Evolutionary conservation across 306 rosid species (phyloP), one percentile per base, ranked within the genome.

Genomic region (Geum urbanum): DNA sequence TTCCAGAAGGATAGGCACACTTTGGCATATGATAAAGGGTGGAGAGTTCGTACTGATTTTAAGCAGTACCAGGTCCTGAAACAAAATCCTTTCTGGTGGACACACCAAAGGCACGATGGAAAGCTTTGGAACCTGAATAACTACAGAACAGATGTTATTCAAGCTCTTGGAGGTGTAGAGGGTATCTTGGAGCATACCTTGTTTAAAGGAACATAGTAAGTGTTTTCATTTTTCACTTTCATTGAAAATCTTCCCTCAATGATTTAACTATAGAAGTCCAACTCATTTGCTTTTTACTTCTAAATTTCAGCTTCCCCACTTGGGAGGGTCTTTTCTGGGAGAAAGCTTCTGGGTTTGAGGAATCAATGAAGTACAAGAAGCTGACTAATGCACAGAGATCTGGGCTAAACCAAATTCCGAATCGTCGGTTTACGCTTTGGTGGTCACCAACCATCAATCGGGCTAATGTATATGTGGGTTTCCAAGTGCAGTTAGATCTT

Each of bases 281-380:
- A 19, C 60, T 83, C 73, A 81, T 55, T n/a, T 37, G 14, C 3
- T 62, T 76, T 8, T 32, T 76, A 9, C 53, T 75, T 73, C 69
- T 64, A 66, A 32, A 74, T 75, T 74, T 43, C 83, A 92, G 98
- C 74, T 90, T 90, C 74, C 96, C 96, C 49, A 90, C 98, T 24
- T 92, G 98, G 96, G 98, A 92, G 82, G 96, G 96, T 85, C 98
- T 92, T 79, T 92, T 92, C 51, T 95, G 99, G 99, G 99, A 95
- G 49, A 95, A 95, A 80, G 99, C 99, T 70, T 95, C 99, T 45
- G 99, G 99, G 4, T 91, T 95, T 83, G 99, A 95, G 84, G 99
- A 95, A 82, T 91, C 99, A 16, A 95, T 95, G 99, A 95, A 95
- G 87, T 95, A 91, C 62, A 95, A 95, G 78, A 95, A 95, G 91